Percentiles rank a stretch among this genome's conserved stretches.
Evolutionary conservation across 495 filamentous ascomycete species (phyloP).

Genomic region (Penicillium angulare): DNA sequence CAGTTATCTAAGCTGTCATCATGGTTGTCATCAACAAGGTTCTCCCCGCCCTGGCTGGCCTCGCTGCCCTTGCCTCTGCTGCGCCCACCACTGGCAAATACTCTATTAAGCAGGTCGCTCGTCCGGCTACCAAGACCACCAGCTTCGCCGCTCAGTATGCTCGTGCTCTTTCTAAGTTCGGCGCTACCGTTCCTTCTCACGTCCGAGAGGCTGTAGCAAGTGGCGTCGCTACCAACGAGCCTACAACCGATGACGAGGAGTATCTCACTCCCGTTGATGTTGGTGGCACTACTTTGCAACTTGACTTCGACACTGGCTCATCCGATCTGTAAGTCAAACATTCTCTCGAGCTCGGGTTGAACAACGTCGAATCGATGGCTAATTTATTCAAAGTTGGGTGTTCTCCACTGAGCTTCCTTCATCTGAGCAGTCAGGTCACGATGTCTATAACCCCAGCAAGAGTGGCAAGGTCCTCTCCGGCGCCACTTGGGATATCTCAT

Average conservation of each 20-base stretch:
- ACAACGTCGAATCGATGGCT: background rate
- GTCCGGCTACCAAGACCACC: constrained; percentile 22
- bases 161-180: constrained; percentile 42
- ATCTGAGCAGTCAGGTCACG: constrained; percentile 53
- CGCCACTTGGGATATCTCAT: constrained; percentile 62
- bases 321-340: constrained; percentile 60
- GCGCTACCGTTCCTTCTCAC: constrained; percentile 33
- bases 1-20: constrained; percentile 2
- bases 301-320: constrained; percentile 74
- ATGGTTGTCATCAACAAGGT: constrained; percentile 40
- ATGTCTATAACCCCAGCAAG: constrained; percentile 52
- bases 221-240: constrained; percentile 48
- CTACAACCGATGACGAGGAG: constrained; percentile 55
- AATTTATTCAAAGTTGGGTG: constrained; percentile 38
- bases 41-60: constrained; percentile 21
- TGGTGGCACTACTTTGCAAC: constrained; percentile 56
- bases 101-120: constrained; percentile 36
- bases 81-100: constrained; percentile 31
- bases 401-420: constrained; percentile 47
- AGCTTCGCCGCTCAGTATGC: constrained; percentile 41
- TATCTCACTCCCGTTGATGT: constrained; percentile 65
- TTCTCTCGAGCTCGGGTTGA: no score
- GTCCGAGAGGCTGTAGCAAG: constrained; percentile 37
- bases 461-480: constrained; percentile 47
- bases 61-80: constrained; percentile 29